phyloP scores from a whole-genome alignment of 768 basidiomycete genomes.

The Filobasidium wieringae region DNA sequence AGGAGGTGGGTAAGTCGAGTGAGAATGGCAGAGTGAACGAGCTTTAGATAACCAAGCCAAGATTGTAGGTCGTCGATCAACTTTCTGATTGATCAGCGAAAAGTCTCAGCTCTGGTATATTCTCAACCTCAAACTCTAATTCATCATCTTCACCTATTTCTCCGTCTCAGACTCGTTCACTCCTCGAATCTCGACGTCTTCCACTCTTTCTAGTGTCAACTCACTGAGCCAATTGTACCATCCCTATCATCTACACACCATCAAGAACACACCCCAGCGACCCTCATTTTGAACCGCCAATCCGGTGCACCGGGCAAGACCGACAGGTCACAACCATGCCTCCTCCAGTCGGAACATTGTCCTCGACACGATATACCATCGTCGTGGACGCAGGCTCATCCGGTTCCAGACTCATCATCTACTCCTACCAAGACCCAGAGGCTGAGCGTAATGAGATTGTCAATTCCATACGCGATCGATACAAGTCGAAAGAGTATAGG shows the following conservation, averaged over 20 bases:
- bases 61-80: not conserved
- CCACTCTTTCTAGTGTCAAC: not conserved
- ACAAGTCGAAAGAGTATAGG: conserved; percentile 41
- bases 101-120: not conserved
- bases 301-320: not conserved
- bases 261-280: not conserved
- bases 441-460: conserved; percentile 47
- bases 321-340: conserved; percentile 17
- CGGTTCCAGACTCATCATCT: conserved; percentile 88
- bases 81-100: not conserved
- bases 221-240: not conserved
- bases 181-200: not conserved
- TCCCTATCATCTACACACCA: not conserved
- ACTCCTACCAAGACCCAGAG: conserved; percentile 85
- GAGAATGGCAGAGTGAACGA: not conserved
- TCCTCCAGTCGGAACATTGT: conserved; percentile 22
- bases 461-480: conserved; percentile 47
- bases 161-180: not conserved
- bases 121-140: not conserved
- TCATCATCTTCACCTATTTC: not conserved
- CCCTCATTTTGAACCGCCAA: not conserved
- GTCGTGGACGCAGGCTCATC: conserved; percentile 99
- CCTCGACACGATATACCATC: conserved; percentile 42
- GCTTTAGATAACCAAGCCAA: not conserved
- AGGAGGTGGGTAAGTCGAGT: not conserved